phyloP scores from a whole-genome alignment of 176 grass and related monocot genomes.

The Lolium perenne region DNA sequence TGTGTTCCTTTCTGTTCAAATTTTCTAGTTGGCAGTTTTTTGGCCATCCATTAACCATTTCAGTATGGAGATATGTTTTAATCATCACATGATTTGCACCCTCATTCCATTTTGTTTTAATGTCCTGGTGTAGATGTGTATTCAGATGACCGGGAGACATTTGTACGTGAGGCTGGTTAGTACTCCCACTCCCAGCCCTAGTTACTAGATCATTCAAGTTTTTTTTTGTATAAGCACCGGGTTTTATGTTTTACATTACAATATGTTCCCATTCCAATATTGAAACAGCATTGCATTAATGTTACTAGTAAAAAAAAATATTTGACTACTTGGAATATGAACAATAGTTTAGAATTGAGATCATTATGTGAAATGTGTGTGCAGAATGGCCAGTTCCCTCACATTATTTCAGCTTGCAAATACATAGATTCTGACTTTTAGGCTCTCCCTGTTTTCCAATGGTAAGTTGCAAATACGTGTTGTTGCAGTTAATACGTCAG shows the following conservation, averaged over 20 bases:
- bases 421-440: neutral
- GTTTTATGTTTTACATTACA: neutral
- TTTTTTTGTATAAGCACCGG: neutral
- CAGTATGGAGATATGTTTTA: too few relatives aligned
- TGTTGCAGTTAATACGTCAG: conserved; percentile 3
- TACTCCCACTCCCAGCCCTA: conserved; percentile 7
- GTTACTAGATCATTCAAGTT: conserved; percentile 23
- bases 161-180: conserved; percentile 87
- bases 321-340: conserved; percentile 10
- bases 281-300: neutral
- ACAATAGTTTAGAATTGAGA: neutral
- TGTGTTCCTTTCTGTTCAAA: conserved; percentile 30
- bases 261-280: neutral
- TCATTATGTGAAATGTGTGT: neutral
- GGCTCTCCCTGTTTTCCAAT: neutral
- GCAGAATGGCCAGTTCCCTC: neutral
- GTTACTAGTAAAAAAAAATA: neutral
- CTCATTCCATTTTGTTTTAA: conserved; percentile 34
- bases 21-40: conserved; percentile 28
- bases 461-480: neutral
- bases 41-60: neutral
- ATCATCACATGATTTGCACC: conserved; percentile 7
- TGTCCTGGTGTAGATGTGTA: conserved; percentile 83
- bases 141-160: conserved; percentile 86
- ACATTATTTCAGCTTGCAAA: conserved; percentile 13